phyloP scores from a whole-genome alignment of 2,329 filamentous ascomycete species.

The Dactylonectria estremocensis region DNA sequence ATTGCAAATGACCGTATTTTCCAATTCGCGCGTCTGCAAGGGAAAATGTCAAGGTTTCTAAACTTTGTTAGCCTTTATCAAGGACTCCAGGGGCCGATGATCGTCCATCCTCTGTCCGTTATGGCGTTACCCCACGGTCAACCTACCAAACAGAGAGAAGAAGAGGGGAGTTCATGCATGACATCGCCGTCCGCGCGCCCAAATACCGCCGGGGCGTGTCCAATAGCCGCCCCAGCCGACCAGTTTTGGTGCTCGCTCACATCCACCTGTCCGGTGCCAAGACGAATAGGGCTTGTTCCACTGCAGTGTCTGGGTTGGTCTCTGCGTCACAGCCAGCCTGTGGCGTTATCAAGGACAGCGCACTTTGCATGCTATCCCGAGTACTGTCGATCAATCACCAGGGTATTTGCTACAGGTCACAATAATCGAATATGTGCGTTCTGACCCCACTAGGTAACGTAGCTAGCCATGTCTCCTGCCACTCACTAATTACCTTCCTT shows the following conservation, averaged over 20 bases:
- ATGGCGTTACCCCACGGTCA: conserved; percentile 18
- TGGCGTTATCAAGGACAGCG: conserved; percentile 23
- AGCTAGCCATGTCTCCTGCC: too few relatives aligned
- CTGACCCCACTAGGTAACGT: too few relatives aligned
- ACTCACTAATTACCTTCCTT: too few relatives aligned
- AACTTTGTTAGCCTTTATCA: conserved; percentile 23
- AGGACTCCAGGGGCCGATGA: conserved; percentile 7
- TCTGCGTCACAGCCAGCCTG: conserved; percentile 25
- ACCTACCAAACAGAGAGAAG: conserved; percentile 19
- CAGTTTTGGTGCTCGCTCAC: conserved; percentile 24
- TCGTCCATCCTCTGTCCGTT: conserved; percentile 4
- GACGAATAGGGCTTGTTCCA: conserved; percentile 30
- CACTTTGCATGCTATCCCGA: conserved; percentile 30
- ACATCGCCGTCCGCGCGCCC: conserved; percentile 42
- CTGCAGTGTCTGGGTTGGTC: conserved; percentile 22
- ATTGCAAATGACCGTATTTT: conserved; percentile 20
- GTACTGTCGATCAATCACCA: conserved; percentile 5
- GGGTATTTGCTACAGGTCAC: too few relatives aligned
- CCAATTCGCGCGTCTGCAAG: conserved; percentile 19
- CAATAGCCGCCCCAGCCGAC: conserved; percentile 42
- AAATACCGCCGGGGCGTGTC: conserved; percentile 26
- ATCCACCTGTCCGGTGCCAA: conserved; percentile 29
- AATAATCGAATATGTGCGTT: too few relatives aligned
- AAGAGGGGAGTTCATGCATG: conserved; percentile 47
- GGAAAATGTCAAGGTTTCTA: conserved; percentile 9